These are phyloP conservation scores for Candida golubevii DNA, from an alignment of 805 yeast genomes.

Conservation along the genomic window DNA sequence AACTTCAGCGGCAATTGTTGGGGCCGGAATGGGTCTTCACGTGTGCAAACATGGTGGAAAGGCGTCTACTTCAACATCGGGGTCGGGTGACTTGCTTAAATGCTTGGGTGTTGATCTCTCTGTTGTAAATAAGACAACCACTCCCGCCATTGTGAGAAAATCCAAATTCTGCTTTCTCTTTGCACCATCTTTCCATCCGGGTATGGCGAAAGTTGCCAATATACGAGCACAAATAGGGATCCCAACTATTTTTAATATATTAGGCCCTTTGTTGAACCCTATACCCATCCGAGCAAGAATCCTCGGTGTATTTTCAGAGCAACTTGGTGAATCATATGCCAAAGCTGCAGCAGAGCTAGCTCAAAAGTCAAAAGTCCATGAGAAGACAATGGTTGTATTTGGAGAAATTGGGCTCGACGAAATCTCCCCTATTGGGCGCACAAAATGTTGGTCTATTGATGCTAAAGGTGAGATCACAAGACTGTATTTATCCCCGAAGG, in stretches of 20 bases:
- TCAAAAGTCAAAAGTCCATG: constrained; percentile 39
- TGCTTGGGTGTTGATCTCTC: constrained; percentile 79
- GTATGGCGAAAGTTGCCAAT: constrained; percentile 78
- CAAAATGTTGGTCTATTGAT: constrained; percentile 73
- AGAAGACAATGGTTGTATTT: constrained; percentile 79
- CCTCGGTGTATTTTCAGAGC: constrained; percentile 82
- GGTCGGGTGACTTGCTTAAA: constrained; percentile 85
- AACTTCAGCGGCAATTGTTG: constrained; percentile 90
- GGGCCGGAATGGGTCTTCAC: constrained; percentile 78
- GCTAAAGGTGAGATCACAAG: constrained; percentile 38
- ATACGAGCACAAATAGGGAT: constrained; percentile 77
- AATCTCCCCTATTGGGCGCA: constrained; percentile 81
- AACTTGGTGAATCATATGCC: constrained; percentile 79
- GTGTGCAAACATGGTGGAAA: constrained; percentile 97
- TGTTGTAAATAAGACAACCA: constrained; percentile 58
- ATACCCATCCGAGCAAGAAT: constrained; percentile 75
- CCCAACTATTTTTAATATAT: constrained; percentile 89
- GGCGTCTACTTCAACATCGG: constrained; percentile 89
- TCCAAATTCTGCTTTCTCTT: constrained; percentile 64
- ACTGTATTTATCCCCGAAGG: constrained; percentile 57
- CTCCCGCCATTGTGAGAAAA: constrained; percentile 53
- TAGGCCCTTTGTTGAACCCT: constrained; percentile 94
- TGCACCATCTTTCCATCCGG: constrained; percentile 94
- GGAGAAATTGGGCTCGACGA: constrained; percentile 93
- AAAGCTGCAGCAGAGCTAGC: constrained; percentile 69